phyloP scores from a whole-genome alignment of 2,329 filamentous ascomycete genomes.

The Sordariomycetes sp. region DNA sequence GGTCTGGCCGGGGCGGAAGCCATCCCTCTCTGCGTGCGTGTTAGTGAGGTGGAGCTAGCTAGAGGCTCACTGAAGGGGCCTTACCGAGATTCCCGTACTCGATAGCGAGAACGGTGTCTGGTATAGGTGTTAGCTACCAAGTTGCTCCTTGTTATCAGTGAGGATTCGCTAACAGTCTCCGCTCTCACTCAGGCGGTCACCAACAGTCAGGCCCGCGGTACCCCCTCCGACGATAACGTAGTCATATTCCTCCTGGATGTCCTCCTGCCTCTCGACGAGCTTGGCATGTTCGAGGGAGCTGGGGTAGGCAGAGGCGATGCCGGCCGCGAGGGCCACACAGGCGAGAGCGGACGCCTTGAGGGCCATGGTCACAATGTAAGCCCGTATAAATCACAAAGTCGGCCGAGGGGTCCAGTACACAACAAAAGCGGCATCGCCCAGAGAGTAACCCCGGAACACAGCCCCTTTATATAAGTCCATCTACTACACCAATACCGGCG shows the following conservation, averaged over 20 bases:
- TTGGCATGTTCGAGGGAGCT: not conserved
- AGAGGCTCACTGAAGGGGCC: constrained; percentile 1
- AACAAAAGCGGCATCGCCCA: no score
- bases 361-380: not conserved
- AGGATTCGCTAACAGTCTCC: constrained; percentile 14
- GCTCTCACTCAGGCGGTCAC: constrained; percentile 25
- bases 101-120: constrained; percentile 11
- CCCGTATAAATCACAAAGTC: not conserved
- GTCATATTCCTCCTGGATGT: constrained; percentile 10
- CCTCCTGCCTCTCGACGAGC: not conserved
- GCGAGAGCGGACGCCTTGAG: not conserved
- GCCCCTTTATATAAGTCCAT: no score
- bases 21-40: constrained; percentile 7
- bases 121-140: not conserved
- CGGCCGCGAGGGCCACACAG: not conserved
- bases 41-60: constrained; percentile 7
- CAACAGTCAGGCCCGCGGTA: constrained; percentile 28
- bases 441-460: no score
- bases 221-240: constrained; percentile 30
- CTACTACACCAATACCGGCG: no score
- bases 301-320: not conserved
- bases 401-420: no score
- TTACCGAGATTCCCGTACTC: constrained; percentile 11
- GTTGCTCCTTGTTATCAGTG: not conserved
- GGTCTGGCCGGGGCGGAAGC: constrained; percentile 9